These are phyloP conservation scores for Prunus fruticosa DNA, from an alignment of 306 rosid species.

Conservation along the genomic window DNA sequence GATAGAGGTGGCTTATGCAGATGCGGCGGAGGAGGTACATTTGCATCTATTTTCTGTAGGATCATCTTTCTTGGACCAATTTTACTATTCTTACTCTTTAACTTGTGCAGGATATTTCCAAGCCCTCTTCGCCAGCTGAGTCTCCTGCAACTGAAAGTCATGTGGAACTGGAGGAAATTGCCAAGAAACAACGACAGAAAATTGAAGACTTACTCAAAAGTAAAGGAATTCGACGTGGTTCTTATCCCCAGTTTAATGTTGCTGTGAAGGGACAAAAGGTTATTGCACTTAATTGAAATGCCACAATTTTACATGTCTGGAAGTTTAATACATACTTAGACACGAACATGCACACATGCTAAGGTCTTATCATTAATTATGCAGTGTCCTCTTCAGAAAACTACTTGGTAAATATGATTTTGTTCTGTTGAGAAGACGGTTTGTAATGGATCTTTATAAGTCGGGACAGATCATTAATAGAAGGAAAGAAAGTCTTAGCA, in stretches of 20 bases:
- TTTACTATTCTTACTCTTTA: not conserved
- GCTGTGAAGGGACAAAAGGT: slow-evolving; percentile 87
- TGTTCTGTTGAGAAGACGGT: no score
- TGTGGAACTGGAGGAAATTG: slow-evolving; percentile 45
- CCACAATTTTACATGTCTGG: not conserved
- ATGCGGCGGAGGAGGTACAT: slow-evolving; percentile 48
- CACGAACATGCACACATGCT: no score
- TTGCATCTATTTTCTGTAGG: not conserved
- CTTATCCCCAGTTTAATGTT: slow-evolving; percentile 66
- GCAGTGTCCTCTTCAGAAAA: no score
- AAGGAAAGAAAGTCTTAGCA: no score
- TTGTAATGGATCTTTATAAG: no score
- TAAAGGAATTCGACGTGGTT: slow-evolving; percentile 50
- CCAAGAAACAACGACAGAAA: slow-evolving; percentile 53
- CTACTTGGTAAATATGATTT: no score
- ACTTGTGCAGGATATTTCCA: slow-evolving; percentile 28
- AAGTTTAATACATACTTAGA: no score
- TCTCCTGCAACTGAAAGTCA: slow-evolving; percentile 17
- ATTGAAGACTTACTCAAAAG: slow-evolving; percentile 50
- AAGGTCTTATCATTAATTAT: no score
- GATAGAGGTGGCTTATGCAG: slow-evolving; percentile 49
- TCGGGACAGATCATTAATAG: no score
- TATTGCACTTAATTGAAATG: not conserved
- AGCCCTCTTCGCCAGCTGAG: slow-evolving; percentile 25
- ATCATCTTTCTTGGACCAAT: slow-evolving; percentile 4